Percentiles rank a stretch among this genome's conserved stretches.
phyloP scores from a whole-genome alignment of 2,329 filamentous ascomycete genomes.

The Cryphonectria japonica region DNA sequence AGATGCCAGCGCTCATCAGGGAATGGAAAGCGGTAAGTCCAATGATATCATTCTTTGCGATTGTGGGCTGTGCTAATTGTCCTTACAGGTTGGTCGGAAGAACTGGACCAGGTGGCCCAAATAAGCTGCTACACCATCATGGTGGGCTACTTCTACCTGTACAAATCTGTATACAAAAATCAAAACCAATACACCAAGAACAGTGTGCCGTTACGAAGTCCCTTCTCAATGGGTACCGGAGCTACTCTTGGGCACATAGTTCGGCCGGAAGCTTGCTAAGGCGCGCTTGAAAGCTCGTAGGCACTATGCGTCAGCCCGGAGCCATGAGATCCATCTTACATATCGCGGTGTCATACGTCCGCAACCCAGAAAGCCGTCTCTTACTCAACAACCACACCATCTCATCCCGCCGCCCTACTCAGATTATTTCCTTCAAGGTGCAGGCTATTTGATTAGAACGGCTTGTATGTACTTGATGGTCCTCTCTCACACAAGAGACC shows the following conservation, averaged over 20 bases:
- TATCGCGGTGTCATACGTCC: background rate
- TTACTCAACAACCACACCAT: background rate
- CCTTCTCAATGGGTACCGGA: background rate
- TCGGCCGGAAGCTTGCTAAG: background rate
- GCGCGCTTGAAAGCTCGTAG: background rate
- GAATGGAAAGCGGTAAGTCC: constrained; percentile 85
- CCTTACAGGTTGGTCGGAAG: constrained; percentile 53
- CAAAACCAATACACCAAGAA: background rate
- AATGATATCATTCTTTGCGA: background rate
- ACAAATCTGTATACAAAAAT: constrained; percentile 20
- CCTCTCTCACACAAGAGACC: background rate
- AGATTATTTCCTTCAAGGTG: background rate
- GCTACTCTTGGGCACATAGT: background rate
- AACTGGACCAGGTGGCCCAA: constrained; percentile 63
- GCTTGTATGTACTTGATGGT: background rate
- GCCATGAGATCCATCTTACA: background rate
- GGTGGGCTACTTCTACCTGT: constrained; percentile 2
- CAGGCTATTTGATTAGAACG: background rate
- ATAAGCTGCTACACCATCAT: constrained; percentile 41
- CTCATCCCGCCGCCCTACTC: background rate
- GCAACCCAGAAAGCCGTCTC: background rate
- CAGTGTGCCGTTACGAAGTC: background rate
- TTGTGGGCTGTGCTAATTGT: constrained; percentile 40
- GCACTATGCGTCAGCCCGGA: background rate
- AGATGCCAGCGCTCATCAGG: constrained; percentile 90